Evolutionary conservation across 257 asterid species (phyloP).

Genomic region (Solanum commersonii): DNA sequence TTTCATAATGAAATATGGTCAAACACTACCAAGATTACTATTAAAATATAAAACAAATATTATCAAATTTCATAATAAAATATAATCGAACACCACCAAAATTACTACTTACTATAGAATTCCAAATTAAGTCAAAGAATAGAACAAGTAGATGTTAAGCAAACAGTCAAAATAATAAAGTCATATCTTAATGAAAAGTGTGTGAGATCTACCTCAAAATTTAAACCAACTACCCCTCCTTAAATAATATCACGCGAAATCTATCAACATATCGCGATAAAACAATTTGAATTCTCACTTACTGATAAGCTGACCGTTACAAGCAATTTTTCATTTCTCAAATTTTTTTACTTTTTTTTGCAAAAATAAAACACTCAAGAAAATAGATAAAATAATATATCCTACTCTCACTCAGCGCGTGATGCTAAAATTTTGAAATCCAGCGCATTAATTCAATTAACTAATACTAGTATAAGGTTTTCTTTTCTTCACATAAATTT

Average conservation of each 20-base stretch:
- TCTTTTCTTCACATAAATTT: too few relatives aligned
- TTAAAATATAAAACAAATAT: too few relatives aligned
- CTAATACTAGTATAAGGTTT: background rate
- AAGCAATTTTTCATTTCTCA: constrained; percentile 7
- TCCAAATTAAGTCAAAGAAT: background rate
- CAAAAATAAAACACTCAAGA: background rate
- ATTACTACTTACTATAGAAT: too few relatives aligned
- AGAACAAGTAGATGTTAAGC: background rate
- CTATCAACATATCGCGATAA: background rate
- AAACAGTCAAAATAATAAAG: background rate
- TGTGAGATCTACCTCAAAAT: background rate
- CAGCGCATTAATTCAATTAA: background rate
- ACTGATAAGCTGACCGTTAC: constrained; percentile 45
- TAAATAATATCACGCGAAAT: background rate
- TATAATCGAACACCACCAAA: background rate
- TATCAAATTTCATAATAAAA: too few relatives aligned
- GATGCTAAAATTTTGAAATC: background rate
- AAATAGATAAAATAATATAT: background rate
- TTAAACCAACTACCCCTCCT: constrained; percentile 8
- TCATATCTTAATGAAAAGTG: background rate
- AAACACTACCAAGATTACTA: too few relatives aligned
- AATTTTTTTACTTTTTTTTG: background rate
- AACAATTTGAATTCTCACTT: background rate
- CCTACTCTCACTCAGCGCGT: background rate
- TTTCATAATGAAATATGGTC: too few relatives aligned